These are phyloP conservation scores for Penicillium sp. DNA, from an alignment of 2,329 filamentous ascomycete species.

Conservation along the genomic window DNA sequence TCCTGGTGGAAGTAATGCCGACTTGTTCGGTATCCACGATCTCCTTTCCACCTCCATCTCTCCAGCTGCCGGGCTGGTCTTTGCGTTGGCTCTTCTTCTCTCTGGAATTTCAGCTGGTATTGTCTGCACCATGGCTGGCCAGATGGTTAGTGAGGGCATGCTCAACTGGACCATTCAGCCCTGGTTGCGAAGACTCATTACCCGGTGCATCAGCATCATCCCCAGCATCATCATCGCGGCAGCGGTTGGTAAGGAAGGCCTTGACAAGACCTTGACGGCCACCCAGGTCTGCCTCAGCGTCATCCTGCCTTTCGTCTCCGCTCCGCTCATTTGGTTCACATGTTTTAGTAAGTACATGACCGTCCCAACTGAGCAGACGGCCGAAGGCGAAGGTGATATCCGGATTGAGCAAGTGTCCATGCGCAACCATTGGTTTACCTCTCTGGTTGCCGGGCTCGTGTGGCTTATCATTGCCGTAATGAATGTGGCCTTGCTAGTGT, in stretches of 20 bases:
- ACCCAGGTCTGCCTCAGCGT: constrained; percentile 80
- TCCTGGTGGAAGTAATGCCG: constrained; percentile 67
- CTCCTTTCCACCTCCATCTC: constrained; percentile 73
- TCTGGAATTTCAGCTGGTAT: constrained; percentile 83
- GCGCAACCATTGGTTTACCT: constrained; percentile 73
- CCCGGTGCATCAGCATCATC: constrained; percentile 78
- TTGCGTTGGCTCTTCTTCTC: constrained; percentile 79
- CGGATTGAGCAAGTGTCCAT: constrained; percentile 60
- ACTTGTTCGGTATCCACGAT: constrained; percentile 82
- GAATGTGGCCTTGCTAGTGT: constrained; percentile 77
- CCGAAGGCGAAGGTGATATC: constrained; percentile 32
- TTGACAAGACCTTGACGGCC: constrained; percentile 74
- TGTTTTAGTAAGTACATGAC: constrained; percentile 81
- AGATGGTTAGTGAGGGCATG: constrained; percentile 87
- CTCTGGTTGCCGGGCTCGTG: constrained; percentile 64
- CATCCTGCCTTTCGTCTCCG: constrained; percentile 80
- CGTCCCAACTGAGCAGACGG: constrained; percentile 58
- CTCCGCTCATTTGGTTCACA: constrained; percentile 85
- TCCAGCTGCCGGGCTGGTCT: constrained; percentile 79
- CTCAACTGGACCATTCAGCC: constrained; percentile 75
- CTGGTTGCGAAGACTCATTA: constrained; percentile 79
- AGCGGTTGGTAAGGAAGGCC: constrained; percentile 72
- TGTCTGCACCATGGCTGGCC: constrained; percentile 86
- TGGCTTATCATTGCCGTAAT: constrained; percentile 78
- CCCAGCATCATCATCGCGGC: constrained; percentile 84